Conservation (phyloP, 495 filamentous ascomycete genomes). For the Aspergillus funiculosus region DNA sequence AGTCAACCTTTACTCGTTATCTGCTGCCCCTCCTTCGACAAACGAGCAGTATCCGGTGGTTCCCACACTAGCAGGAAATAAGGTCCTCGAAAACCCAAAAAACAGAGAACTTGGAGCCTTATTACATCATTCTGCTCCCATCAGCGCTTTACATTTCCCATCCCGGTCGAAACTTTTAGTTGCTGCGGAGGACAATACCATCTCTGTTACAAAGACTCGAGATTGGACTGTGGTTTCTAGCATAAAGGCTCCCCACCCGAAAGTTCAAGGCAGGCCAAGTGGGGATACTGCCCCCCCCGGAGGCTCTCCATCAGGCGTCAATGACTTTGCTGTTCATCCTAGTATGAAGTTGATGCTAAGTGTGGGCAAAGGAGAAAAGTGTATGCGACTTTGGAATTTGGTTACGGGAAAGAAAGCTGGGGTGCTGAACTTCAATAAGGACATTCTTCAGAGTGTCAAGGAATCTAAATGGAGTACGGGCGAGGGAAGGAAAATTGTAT, state of each 20-base stretch:
- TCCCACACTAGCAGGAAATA: constrained; percentile 58
- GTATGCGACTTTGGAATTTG: constrained; percentile 93
- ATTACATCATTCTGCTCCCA: constrained; percentile 73
- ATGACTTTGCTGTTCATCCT: constrained; percentile 92
- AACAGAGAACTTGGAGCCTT: constrained; percentile 86
- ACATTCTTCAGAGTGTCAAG: constrained; percentile 61
- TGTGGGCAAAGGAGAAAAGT: constrained; percentile 80
- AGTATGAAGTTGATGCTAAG: constrained; percentile 93
- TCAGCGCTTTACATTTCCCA: constrained; percentile 76
- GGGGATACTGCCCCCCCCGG: constrained; percentile 87
- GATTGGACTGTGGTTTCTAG: constrained; percentile 88
- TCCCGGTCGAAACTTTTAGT: constrained; percentile 81
- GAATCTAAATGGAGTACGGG: constrained; percentile 72
- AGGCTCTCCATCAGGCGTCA: constrained; percentile 80
- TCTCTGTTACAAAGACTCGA: constrained; percentile 76
- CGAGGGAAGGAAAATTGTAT: constrained; percentile 78
- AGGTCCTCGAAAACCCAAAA: constrained; percentile 71
- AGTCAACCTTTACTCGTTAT: constrained; percentile 90
- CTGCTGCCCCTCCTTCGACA: constrained; percentile 55
- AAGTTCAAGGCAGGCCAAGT: constrained; percentile 72
- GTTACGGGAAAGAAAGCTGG: constrained; percentile 94
- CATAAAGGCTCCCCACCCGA: constrained; percentile 85
- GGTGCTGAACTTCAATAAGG: constrained; percentile 73
- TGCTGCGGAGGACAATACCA: constrained; percentile 77
- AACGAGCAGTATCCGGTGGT: constrained; percentile 42